Evolutionary conservation across 2,329 filamentous ascomycete species (phyloP).

Genomic region (Cytospora mali): DNA sequence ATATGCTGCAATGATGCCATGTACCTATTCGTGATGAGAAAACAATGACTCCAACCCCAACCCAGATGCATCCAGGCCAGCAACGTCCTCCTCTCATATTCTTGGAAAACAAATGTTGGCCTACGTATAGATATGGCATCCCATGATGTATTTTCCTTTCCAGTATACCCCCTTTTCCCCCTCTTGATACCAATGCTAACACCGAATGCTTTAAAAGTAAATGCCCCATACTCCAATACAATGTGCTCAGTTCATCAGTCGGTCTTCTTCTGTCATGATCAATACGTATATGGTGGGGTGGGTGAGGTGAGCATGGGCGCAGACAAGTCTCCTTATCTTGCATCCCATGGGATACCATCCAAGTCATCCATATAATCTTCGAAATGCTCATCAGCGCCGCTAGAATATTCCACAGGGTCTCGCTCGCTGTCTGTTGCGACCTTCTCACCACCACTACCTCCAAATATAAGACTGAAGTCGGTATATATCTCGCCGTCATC

Average conservation of each 20-base stretch:
- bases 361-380: conserved; percentile 60
- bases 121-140: not conserved
- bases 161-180: not conserved
- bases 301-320: not conserved
- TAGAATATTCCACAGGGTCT: not conserved
- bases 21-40: not conserved
- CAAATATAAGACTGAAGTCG: conserved; percentile 57
- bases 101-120: not conserved
- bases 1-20: not conserved
- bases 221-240: not conserved
- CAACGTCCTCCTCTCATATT: not conserved
- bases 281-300: not conserved
- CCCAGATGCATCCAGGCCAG: not conserved
- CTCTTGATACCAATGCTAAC: not conserved
- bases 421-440: conserved; percentile 34
- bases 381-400: conserved; percentile 41
- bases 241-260: not conserved
- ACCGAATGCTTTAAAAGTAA: not conserved
- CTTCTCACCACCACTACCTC: conserved; percentile 37
- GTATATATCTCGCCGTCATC: conserved; percentile 57
- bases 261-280: too few species aligned
- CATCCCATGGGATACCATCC: conserved; percentile 55
- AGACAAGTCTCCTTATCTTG: conserved; percentile 30
- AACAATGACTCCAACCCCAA: not conserved
- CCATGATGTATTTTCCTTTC: not conserved